phyloP scores from a whole-genome alignment of 495 filamentous ascomycete genomes.

The Penicillium canariense region DNA sequence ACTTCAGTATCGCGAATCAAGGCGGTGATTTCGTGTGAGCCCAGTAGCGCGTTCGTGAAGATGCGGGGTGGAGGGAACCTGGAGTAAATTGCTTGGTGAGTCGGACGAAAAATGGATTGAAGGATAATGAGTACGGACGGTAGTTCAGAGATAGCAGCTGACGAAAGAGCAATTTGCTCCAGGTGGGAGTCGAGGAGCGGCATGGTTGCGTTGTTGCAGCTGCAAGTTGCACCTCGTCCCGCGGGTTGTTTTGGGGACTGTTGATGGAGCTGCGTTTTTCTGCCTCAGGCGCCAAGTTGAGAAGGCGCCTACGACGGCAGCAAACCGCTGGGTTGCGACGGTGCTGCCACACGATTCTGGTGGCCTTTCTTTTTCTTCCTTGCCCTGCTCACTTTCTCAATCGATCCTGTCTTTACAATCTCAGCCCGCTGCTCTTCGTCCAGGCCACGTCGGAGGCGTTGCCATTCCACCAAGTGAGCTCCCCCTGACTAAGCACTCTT shows the following conservation, averaged over 20 bases:
- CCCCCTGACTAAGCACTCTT: slow-evolving; percentile 43
- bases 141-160: slow-evolving; percentile 77
- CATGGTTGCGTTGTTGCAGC: slow-evolving; percentile 46
- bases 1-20: slow-evolving; percentile 93
- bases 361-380: neutral
- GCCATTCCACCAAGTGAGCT: slow-evolving; percentile 27
- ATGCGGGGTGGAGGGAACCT: slow-evolving; percentile 91
- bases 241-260: slow-evolving; percentile 4
- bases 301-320: neutral
- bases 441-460: neutral
- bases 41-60: slow-evolving; percentile 91
- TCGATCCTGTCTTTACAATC: neutral
- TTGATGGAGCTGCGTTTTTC: neutral
- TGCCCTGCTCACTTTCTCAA: neutral
- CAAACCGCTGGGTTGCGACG: neutral
- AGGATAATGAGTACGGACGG: slow-evolving; percentile 54
- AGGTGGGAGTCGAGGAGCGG: slow-evolving; percentile 78
- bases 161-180: slow-evolving; percentile 85
- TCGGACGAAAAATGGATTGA: neutral
- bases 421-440: neutral
- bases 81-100: slow-evolving; percentile 8
- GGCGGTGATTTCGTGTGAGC: slow-evolving; percentile 85
- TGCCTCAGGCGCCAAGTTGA: slow-evolving; percentile 29
- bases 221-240: neutral
- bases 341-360: neutral